Conservation (phyloP, 2,329 filamentous ascomycete genomes). For the Xylaria multiplex region DNA sequence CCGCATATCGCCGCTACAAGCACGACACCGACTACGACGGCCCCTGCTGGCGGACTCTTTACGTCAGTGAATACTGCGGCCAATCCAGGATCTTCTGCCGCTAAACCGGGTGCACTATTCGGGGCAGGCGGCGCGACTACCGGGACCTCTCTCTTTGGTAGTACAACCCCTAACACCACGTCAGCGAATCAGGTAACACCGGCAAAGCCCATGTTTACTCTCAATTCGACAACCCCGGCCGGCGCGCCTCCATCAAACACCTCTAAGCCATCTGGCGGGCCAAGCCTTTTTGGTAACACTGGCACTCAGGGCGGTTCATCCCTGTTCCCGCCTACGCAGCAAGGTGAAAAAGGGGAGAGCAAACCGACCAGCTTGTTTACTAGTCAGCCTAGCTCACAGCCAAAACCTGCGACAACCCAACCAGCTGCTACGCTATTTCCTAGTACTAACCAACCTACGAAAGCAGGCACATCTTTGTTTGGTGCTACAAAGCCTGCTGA, state of each 20-base stretch:
- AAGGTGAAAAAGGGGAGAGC: constrained; percentile 46
- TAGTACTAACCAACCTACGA: constrained; percentile 36
- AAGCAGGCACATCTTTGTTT: constrained; percentile 39
- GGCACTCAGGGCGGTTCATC: constrained; percentile 40
- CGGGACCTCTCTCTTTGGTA: constrained; percentile 42
- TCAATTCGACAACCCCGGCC: constrained; percentile 65
- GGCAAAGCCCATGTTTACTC: constrained; percentile 59
- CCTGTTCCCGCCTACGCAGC: constrained; percentile 55
- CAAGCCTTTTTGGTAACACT: constrained; percentile 45
- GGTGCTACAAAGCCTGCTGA: constrained; percentile 44
- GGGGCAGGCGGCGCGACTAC: constrained; percentile 37
- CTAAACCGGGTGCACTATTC: constrained; percentile 43
- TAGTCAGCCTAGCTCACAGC: constrained; percentile 35
- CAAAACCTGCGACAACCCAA: constrained; percentile 47
- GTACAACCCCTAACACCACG: constrained; percentile 35
- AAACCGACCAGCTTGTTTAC: constrained; percentile 39
- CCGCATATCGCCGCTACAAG: constrained; percentile 41
- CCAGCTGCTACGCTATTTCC: constrained; percentile 40
- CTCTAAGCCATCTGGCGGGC: constrained; percentile 44
- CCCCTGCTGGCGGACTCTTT: constrained; percentile 45
- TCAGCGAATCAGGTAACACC: constrained; percentile 52
- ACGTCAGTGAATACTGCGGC: constrained; percentile 42
- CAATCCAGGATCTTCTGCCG: constrained; percentile 38
- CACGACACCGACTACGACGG: constrained; percentile 41
- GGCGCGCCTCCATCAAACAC: constrained; percentile 61